Percentiles rank a stretch among this genome's conserved stretches.
These are phyloP conservation scores for Cucumis variabilis DNA, from an alignment of 331 rosid species.

Conservation along the genomic window DNA sequence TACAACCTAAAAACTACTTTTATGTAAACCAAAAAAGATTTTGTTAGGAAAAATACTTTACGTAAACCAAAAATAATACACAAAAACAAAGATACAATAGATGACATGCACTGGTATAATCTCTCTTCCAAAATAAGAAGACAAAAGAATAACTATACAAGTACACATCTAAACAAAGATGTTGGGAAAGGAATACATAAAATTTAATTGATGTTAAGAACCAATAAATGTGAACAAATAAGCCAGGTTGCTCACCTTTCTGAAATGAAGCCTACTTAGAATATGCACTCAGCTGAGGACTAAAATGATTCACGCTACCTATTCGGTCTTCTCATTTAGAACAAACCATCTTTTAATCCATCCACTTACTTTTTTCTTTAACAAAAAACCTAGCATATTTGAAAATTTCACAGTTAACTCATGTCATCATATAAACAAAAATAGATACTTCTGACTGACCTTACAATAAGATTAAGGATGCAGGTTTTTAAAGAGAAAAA, in stretches of 20 bases:
- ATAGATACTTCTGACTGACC: neutral
- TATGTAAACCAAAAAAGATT: too few species aligned
- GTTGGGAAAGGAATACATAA: constrained; percentile 1
- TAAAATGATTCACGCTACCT: constrained; percentile 85
- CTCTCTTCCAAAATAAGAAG: constrained; percentile 9
- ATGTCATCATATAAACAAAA: neutral
- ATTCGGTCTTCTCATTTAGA: constrained; percentile 90
- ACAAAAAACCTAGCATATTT: constrained; percentile 66
- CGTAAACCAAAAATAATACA: too few species aligned
- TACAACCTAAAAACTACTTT: too few species aligned
- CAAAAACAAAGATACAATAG: neutral
- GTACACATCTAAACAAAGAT: constrained; percentile 17
- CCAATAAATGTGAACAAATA: constrained; percentile 3
- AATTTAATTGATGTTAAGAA: neutral
- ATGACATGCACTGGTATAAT: neutral
- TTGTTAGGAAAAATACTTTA: too few species aligned
- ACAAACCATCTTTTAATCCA: constrained; percentile 99
- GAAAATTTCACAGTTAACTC: constrained; percentile 19
- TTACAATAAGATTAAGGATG: neutral
- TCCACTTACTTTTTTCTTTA: constrained; percentile 89
- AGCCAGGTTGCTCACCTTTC: neutral
- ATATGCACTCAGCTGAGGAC: constrained; percentile 20
- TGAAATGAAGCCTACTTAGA: neutral
- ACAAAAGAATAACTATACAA: constrained; percentile 15
- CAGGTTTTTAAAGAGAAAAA: neutral